Conservation (phyloP, 2,329 filamentous ascomycete species). For the Hypoxylon sp. region DNA sequence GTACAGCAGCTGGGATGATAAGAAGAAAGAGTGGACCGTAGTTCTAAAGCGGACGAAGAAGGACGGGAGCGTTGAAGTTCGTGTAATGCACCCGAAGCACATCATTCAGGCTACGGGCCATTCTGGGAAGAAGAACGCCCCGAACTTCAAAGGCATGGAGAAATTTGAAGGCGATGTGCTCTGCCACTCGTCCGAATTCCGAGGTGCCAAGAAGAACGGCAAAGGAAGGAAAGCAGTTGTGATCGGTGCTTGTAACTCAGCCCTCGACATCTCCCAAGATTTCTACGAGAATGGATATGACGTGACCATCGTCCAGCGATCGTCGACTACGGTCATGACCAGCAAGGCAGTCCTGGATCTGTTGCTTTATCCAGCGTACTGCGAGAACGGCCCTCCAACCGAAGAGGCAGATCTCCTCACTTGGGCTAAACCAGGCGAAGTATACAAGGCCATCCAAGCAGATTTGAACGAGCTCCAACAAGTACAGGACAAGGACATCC, state of each 20-base stretch:
- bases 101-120: constrained; percentile 77
- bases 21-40: constrained; percentile 66
- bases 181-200: constrained; percentile 68
- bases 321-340: constrained; percentile 67
- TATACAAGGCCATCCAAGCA: constrained; percentile 71
- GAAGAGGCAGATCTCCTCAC: constrained; percentile 75
- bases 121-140: constrained; percentile 74
- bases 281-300: constrained; percentile 69
- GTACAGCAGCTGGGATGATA: constrained; percentile 62
- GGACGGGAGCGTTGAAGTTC: constrained; percentile 57
- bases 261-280: constrained; percentile 70
- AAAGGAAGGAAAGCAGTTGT: constrained; percentile 66
- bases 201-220: constrained; percentile 56
- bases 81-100: constrained; percentile 72
- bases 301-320: constrained; percentile 72
- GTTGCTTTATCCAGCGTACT: constrained; percentile 64
- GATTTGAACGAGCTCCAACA: constrained; percentile 57
- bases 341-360: constrained; percentile 65
- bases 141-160: constrained; percentile 67
- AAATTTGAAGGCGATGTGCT: constrained; percentile 65
- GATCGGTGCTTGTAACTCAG: constrained; percentile 71
- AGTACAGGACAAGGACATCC: constrained; percentile 53
- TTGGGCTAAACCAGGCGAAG: constrained; percentile 68
- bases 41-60: constrained; percentile 48
- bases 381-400: constrained; percentile 67